Percentiles rank a stretch among this genome's conserved stretches.
Evolutionary conservation across 148 eudicot species (phyloP).

Genomic region (Oxyria digyna): DNA sequence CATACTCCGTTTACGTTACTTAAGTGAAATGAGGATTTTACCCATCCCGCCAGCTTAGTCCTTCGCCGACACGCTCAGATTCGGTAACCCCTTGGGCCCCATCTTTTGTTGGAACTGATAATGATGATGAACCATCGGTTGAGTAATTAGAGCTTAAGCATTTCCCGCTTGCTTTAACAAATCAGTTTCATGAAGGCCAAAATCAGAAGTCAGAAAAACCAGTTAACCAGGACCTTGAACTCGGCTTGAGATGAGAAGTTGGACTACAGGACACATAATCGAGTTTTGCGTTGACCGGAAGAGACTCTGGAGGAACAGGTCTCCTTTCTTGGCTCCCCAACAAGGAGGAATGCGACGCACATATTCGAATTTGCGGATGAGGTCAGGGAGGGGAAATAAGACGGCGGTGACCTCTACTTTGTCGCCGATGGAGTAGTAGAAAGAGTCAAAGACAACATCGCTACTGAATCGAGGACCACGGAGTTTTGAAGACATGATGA

Average conservation of each 20-base stretch:
- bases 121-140: background rate
- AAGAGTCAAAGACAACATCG: background rate
- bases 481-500: background rate
- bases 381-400: slow-evolving; percentile 1
- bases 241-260: background rate
- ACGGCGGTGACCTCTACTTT: background rate
- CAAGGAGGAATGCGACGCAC: background rate
- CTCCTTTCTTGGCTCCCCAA: background rate
- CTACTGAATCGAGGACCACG: background rate
- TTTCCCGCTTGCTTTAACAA: background rate
- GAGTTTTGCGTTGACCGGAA: background rate
- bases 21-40: no score
- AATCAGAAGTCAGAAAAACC: background rate
- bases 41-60: no score
- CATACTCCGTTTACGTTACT: no score
- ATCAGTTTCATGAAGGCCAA: background rate
- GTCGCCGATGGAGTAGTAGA: background rate
- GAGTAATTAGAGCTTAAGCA: background rate
- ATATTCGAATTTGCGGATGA: background rate
- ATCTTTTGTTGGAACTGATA: no score
- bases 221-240: background rate
- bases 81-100: no score
- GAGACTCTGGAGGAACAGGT: background rate
- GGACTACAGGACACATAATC: background rate
- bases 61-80: background rate